phyloP scores from a whole-genome alignment of 2,329 filamentous ascomycete genomes.

The Apiospora rasikravindrae region DNA sequence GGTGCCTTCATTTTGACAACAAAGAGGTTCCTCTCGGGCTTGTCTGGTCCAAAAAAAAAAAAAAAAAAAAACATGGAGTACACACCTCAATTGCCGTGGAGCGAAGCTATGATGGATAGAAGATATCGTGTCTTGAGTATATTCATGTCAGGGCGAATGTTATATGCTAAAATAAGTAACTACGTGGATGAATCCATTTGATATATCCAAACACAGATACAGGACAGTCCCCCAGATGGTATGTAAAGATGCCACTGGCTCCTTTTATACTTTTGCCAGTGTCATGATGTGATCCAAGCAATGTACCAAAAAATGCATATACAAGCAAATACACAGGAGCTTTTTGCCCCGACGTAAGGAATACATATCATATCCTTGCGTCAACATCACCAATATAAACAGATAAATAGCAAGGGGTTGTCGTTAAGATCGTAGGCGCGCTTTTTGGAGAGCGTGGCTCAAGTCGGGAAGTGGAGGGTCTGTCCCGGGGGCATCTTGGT shows the following conservation, averaged over 20 bases:
- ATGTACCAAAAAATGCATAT: not conserved
- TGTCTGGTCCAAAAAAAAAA: too few relatives aligned
- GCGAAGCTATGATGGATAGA: too few relatives aligned
- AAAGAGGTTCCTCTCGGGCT: too few relatives aligned
- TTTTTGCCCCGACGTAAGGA: not conserved
- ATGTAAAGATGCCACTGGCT: not conserved
- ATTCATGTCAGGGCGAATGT: not conserved
- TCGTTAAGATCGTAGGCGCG: not conserved
- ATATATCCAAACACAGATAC: not conserved
- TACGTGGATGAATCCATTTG: not conserved
- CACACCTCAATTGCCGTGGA: too few relatives aligned
- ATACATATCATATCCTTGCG: not conserved
- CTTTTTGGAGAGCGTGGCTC: not conserved
- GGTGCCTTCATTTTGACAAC: too few relatives aligned
- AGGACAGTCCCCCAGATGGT: not conserved
- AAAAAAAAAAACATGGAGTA: too few relatives aligned
- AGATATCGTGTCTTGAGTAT: not conserved
- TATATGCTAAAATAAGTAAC: not conserved
- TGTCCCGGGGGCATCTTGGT: conserved; percentile 41
- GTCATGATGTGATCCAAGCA: not conserved
- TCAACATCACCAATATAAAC: not conserved
- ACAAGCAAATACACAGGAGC: not conserved
- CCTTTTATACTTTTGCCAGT: not conserved
- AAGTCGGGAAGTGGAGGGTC: conserved; percentile 39
- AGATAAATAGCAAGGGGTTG: not conserved